A percentile compares a stretch with the other conserved stretches of the same genome.
phyloP scores from a whole-genome alignment of 805 yeast genomes.

The Metschnikowia cerradonensis region DNA sequence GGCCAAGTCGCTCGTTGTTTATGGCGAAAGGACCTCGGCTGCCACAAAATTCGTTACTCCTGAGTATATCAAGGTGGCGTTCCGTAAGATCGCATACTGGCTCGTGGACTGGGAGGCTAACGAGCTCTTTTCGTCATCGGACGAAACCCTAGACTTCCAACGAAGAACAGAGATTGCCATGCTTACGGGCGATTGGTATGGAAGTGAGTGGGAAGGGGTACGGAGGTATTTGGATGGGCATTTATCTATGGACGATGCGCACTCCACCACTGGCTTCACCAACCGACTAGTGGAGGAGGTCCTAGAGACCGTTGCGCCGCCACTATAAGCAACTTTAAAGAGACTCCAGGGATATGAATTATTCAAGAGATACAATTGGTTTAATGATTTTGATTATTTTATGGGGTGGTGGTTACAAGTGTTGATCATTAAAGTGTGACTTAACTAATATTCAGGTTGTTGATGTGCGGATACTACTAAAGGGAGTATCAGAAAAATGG shows the following conservation, averaged over 20 bases:
- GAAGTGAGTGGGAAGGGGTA: conserved; percentile 36
- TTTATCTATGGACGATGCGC: conserved; percentile 17
- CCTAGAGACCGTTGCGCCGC: conserved; percentile 32
- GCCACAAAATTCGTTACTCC: conserved; percentile 32
- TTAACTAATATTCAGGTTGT: too few species aligned
- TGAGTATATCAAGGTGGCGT: conserved; percentile 34
- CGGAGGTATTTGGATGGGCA: conserved; percentile 24
- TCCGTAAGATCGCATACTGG: conserved; percentile 41
- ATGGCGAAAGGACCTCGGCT: conserved; percentile 4
- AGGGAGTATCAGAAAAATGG: too few species aligned
- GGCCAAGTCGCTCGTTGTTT: conserved; percentile 25
- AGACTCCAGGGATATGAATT: too few species aligned
- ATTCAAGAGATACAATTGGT: too few species aligned
- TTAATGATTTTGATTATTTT: too few species aligned
- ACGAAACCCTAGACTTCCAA: conserved; percentile 10
- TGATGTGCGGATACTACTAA: too few species aligned
- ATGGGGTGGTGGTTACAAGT: too few species aligned
- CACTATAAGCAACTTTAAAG: conserved; percentile 21
- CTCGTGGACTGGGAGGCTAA: conserved; percentile 40
- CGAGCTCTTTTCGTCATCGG: conserved; percentile 11
- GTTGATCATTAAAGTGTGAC: too few species aligned
- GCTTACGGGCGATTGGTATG: conserved; percentile 43
- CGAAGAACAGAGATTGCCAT: conserved; percentile 27
- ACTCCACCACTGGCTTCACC: conserved; percentile 31
- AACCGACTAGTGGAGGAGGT: conserved; percentile 38